These are phyloP conservation scores for Chlamydomonas sp. DNA, from an alignment of 139 green algal genomes.

Conservation along the genomic window DNA sequence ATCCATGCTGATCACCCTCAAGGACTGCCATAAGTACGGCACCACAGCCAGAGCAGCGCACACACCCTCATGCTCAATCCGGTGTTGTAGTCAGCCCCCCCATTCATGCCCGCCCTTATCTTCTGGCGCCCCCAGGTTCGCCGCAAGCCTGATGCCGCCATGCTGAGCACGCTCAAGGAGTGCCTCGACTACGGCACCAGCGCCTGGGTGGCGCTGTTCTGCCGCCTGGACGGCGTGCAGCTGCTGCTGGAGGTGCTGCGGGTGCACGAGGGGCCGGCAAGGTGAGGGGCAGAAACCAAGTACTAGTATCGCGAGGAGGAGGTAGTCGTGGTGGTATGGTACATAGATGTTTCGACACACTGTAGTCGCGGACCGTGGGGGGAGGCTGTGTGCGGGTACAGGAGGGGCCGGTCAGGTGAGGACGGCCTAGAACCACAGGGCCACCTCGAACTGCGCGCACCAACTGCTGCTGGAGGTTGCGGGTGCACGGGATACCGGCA, in stretches of 20 bases:
- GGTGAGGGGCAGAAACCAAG: neutral
- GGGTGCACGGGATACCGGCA: too few relatives aligned
- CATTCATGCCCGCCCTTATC: neutral
- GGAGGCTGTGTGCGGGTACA: neutral
- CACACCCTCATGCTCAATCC: too few relatives aligned
- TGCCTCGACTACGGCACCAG: slow-evolving; percentile 48
- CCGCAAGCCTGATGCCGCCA: slow-evolving; percentile 1
- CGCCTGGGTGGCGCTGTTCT: slow-evolving; percentile 34
- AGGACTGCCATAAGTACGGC: too few relatives aligned
- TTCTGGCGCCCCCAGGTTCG: slow-evolving; percentile 9
- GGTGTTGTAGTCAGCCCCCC: too few relatives aligned
- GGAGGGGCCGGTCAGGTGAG: neutral
- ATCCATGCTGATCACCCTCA: too few relatives aligned
- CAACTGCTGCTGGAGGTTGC: neutral
- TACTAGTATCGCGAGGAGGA: neutral
- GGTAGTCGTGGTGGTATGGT: neutral
- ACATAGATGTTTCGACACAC: neutral
- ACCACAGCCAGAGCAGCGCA: too few relatives aligned
- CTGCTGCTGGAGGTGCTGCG: slow-evolving; percentile 25
- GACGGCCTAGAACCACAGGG: neutral
- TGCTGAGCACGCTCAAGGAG: slow-evolving; percentile 35
- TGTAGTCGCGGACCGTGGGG: neutral
- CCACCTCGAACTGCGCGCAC: neutral
- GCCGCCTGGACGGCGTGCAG: slow-evolving; percentile 5
- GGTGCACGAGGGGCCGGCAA: slow-evolving; percentile 9